Conservation (phyloP, 108 stramenopile species). For the Mediolabrus comicus region DNA sequence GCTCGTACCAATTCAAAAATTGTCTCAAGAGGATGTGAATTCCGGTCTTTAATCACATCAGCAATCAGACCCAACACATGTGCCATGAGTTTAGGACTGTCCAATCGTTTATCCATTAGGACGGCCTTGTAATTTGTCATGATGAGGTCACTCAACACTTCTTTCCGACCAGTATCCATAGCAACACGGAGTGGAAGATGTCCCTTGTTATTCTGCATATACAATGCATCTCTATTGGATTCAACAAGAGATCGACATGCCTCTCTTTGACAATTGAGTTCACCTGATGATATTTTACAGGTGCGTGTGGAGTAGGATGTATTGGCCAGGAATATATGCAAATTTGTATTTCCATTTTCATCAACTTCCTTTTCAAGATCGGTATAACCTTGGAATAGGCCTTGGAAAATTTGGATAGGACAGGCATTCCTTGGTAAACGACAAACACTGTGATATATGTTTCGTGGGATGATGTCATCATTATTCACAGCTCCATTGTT, state of each 20-base stretch:
- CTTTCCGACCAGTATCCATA: constrained; percentile 20
- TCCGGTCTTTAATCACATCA: too few species aligned
- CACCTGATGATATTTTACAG: not conserved
- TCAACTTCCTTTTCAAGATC: constrained; percentile 19
- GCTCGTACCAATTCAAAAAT: constrained; percentile 4
- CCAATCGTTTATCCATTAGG: constrained; percentile 11
- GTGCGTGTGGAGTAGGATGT: constrained; percentile 5
- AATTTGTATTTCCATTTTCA: constrained; percentile 23
- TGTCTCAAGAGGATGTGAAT: not conserved
- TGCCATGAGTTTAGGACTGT: constrained; percentile 20
- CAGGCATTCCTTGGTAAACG: constrained; percentile 11
- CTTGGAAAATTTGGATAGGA: constrained; percentile 1
- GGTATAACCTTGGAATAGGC: not conserved
- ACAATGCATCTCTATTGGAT: constrained; percentile 1
- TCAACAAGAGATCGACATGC: not conserved
- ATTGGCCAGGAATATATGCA: constrained; percentile 40
- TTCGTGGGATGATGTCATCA: constrained; percentile 5
- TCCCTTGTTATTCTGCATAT: constrained; percentile 4
- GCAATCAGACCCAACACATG: constrained; percentile 15
- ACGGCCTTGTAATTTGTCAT: constrained; percentile 21
- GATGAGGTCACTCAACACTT: constrained; percentile 5
- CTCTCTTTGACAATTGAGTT: not conserved
- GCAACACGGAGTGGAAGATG: constrained; percentile 27
- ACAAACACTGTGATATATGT: constrained; percentile 35
- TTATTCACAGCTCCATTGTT: not conserved